Conservation (phyloP, 257 asterid species). For the Solanum neorickii region DNA sequence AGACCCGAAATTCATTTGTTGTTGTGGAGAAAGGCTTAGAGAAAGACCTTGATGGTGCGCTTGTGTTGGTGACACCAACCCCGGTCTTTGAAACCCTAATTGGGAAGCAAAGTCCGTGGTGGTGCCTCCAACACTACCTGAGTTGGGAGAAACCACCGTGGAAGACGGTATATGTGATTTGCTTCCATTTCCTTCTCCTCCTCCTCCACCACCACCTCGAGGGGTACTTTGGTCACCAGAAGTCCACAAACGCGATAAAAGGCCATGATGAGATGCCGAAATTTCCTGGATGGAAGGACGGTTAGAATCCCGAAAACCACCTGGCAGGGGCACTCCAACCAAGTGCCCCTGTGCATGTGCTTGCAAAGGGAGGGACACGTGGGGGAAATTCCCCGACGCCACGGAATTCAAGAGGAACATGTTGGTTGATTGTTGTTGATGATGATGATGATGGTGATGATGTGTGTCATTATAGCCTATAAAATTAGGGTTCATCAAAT, state of each 20-base stretch:
- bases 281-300: neutral
- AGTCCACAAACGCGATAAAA: neutral
- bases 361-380: slow-evolving; percentile 15
- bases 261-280: neutral
- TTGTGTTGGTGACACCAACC: neutral
- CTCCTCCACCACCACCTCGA: neutral
- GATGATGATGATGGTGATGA: neutral
- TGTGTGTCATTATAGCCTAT: slow-evolving; percentile 23
- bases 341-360: slow-evolving; percentile 22
- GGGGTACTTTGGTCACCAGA: neutral
- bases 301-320: neutral
- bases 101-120: slow-evolving; percentile 10
- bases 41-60: slow-evolving; percentile 37
- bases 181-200: neutral
- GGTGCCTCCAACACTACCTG: neutral
- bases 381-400: slow-evolving; percentile 3
- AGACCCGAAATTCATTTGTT: slow-evolving; percentile 12
- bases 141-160: neutral
- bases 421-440: slow-evolving; percentile 11
- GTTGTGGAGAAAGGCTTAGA: slow-evolving; percentile 46
- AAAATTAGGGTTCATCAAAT: slow-evolving; percentile 66
- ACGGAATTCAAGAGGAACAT: slow-evolving; percentile 27
- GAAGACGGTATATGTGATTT: slow-evolving; percentile 9
- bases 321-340: slow-evolving; percentile 22
- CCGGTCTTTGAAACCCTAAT: neutral